Evolutionary conservation across 352 stramenopile genomes (phyloP).

Genomic region (Elongisporangium undulatum): DNA sequence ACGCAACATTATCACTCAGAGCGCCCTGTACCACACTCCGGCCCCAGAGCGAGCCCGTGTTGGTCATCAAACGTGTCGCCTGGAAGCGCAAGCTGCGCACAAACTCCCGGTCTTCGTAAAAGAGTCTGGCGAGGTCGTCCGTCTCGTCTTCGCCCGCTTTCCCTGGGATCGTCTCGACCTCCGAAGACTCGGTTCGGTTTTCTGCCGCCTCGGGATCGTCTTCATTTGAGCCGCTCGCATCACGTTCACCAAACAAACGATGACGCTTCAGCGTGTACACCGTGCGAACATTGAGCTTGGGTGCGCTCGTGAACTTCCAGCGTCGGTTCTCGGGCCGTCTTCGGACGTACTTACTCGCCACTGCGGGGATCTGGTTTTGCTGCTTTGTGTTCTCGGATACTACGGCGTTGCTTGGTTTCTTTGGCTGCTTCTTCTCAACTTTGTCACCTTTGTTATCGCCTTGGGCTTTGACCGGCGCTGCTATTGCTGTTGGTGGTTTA

Average conservation of each 20-base stretch:
- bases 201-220: constrained; percentile 1
- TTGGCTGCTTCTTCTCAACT: constrained; percentile 4
- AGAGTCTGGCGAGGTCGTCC: constrained; percentile 57
- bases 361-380: constrained; percentile 1
- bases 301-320: constrained; percentile 61
- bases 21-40: constrained; percentile 71
- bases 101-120: constrained; percentile 65
- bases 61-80: constrained; percentile 69
- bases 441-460: background rate
- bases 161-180: constrained; percentile 14
- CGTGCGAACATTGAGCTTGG: constrained; percentile 42
- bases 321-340: constrained; percentile 60
- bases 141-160: constrained; percentile 16
- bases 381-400: background rate
- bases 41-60: constrained; percentile 90
- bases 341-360: constrained; percentile 42
- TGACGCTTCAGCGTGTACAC: constrained; percentile 19
- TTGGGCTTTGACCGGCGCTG: background rate
- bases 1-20: constrained; percentile 84
- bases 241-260: background rate
- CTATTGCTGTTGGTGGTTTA: background rate
- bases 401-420: background rate
- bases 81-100: constrained; percentile 65
- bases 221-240: constrained; percentile 3
- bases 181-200: constrained; percentile 12